Evolutionary conservation across 441 rosid species (phyloP).

Genomic region (Populus trichocarpa): DNA sequence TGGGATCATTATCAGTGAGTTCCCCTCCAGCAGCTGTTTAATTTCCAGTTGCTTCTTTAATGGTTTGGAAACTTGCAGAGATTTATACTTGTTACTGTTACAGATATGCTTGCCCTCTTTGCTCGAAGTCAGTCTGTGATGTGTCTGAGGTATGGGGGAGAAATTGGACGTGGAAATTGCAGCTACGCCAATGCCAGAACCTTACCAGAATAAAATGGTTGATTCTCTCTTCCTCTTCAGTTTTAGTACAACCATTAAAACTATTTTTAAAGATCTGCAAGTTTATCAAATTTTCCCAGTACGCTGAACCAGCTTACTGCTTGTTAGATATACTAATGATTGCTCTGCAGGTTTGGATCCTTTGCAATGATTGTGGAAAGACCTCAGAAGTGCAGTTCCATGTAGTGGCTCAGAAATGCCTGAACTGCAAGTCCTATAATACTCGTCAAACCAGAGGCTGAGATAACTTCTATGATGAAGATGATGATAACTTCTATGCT

Average conservation of each 20-base stretch:
- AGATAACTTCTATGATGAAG: background rate
- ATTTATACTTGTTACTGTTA: background rate
- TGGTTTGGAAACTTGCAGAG: background rate
- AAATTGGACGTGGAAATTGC: constrained; percentile 72
- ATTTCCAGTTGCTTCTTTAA: background rate
- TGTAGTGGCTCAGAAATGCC: constrained; percentile 70
- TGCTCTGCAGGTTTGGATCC: constrained; percentile 60
- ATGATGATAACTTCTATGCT: background rate
- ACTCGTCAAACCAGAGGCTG: constrained; percentile 72
- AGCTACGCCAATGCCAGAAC: constrained; percentile 75
- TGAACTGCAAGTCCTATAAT: constrained; percentile 84
- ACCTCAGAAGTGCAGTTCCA: constrained; percentile 59
- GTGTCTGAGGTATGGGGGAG: constrained; percentile 91
- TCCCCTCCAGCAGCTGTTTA: background rate
- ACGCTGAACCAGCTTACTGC: background rate
- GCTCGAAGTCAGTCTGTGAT: constrained; percentile 81
- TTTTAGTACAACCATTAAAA: background rate
- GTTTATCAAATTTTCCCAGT: too few relatives aligned
- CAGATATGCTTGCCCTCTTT: constrained; percentile 89
- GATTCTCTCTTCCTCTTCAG: background rate
- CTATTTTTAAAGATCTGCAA: background rate
- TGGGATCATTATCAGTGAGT: constrained; percentile 69
- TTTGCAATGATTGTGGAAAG: constrained; percentile 79
- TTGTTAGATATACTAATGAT: background rate
- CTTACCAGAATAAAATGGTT: constrained; percentile 58